Conservation (phyloP, 495 filamentous ascomycete species). For the Sordaria brevicollis region DNA sequence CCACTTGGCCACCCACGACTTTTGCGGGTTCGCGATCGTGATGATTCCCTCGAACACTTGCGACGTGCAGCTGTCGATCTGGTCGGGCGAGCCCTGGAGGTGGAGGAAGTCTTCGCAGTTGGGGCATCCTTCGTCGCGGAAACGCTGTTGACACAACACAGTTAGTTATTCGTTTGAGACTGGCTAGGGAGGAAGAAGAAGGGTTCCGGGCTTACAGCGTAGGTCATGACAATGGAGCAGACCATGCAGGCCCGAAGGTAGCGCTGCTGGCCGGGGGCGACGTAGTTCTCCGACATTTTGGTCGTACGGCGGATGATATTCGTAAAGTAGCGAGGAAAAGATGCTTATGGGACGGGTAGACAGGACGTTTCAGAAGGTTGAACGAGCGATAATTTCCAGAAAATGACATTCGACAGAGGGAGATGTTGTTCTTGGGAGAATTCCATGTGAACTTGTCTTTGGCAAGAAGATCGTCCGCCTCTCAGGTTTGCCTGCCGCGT, state of each 20-base stretch:
- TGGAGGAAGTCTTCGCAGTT: slow-evolving; percentile 91
- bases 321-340: too few species aligned
- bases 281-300: slow-evolving; percentile 43
- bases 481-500: background rate
- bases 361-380: background rate
- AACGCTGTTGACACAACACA: slow-evolving; percentile 44
- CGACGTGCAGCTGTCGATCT: slow-evolving; percentile 85
- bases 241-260: slow-evolving; percentile 96
- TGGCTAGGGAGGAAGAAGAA: background rate
- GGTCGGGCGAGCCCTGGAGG: slow-evolving; percentile 65
- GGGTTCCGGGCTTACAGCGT: slow-evolving; percentile 42
- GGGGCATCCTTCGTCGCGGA: slow-evolving; percentile 77
- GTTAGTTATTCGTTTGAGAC: slow-evolving; percentile 7
- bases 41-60: slow-evolving; percentile 89
- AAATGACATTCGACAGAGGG: background rate
- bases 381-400: background rate
- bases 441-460: background rate
- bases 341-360: too few species aligned
- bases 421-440: background rate
- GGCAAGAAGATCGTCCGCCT: background rate
- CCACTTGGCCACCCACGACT: slow-evolving; percentile 89
- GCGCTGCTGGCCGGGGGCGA: slow-evolving; percentile 60
- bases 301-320: background rate
- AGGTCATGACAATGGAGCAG: slow-evolving; percentile 81
- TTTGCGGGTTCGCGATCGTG: slow-evolving; percentile 61